Base-by-base conservation (phyloP, 257 asterid genomes). In the Solanum neorickii region DNA sequence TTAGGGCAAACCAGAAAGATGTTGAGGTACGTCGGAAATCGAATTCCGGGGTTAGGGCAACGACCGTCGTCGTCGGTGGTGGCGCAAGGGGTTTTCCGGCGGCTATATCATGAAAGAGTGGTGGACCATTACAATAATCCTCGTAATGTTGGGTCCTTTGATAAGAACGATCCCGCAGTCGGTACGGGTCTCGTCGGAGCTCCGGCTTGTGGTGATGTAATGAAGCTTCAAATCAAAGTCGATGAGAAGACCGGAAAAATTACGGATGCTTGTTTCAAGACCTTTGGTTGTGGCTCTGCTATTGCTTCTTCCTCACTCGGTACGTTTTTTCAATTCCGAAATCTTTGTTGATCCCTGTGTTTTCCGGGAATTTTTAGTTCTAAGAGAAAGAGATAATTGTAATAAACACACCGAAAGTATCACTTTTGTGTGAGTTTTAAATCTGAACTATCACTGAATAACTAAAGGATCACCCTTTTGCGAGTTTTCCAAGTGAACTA, bases 141-240 rank as follows among this genome's bases (percentile, higher is more conserved):
- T 3, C 92, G 99, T 83, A 96, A 96, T 89, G 96, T 96, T 35
- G 99, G 99, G 2, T 92, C 99, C 8, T 96, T 95, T 89, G 98
- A 95, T 73, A 95, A 95, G 91, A 94, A 84, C 88, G 98, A 96
- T 52, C 94, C 97, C 1, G 41, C 87, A 37, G 98, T 95, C 23
- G 98, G 99, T 25, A 95, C 98, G 72, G 99, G 98, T 8, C 95
- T 96, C 29, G 98, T 96, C 35, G 98, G 98, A 9, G 99, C 99
- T 3, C 99, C 98, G 41, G 99, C 99, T 9, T 96, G 99, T 56
- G 99, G 99, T 10, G 99, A 96, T 87, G 99, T 96, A 82, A 96
- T 95, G 98, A 96, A 96, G 86, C 89, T 96, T 83, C 98, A 96
- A 88, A 95, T 96, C 73, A 94, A 89, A 90, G 98, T 96, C 74